Base-by-base conservation (phyloP, 805 yeast species). In the Suhomyces emberorum region DNA sequence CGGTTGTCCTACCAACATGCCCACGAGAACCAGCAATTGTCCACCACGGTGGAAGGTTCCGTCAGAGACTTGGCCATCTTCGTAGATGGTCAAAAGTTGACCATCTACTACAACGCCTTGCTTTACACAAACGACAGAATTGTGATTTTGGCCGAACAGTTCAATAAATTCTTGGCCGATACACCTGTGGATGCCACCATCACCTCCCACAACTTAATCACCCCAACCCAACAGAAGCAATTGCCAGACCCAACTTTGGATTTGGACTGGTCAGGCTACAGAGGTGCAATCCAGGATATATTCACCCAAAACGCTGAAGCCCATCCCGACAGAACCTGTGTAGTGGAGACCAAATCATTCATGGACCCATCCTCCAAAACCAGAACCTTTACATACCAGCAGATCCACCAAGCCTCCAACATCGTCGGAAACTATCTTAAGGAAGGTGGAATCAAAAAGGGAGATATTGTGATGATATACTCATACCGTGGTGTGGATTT, bases 401-500 rank as follows among this genome's bases (percentile, higher is more conserved):
- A 91, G 58, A 91, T 93, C 52, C 81, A 93, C 59, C 84, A 87
- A 59, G 91, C 97, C 2, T 88, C 97, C 10, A 93, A 95, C 54
- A 74, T 88, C 19, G 89, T 93, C 12, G 98, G 96, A 23, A 91
- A 93, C 63, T 84, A 87, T 54, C 72, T 93, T 51, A 81, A 86
- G 39, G 65, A 74, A 17, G 77, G 82, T 4, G 98, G 98, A 10
- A 83, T 93, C 51, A 70, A 77, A 46, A 73, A 84, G 53, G 98
- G 98, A 38, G 98, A 93, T 59, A 88, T 93, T 12, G 98, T 93
- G 12, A 89, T 89, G 95, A 89, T 95, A 49, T 93, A 93, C 57
- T 96, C 98, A 17, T 87, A 91, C 54, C 80, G 99, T 63, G 96
- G 97, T 51, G 98, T 93, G 6, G 99, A 93, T 57, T 70, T 93